phyloP scores from a whole-genome alignment of 176 grass and related monocot species.

The Avena sativa region DNA sequence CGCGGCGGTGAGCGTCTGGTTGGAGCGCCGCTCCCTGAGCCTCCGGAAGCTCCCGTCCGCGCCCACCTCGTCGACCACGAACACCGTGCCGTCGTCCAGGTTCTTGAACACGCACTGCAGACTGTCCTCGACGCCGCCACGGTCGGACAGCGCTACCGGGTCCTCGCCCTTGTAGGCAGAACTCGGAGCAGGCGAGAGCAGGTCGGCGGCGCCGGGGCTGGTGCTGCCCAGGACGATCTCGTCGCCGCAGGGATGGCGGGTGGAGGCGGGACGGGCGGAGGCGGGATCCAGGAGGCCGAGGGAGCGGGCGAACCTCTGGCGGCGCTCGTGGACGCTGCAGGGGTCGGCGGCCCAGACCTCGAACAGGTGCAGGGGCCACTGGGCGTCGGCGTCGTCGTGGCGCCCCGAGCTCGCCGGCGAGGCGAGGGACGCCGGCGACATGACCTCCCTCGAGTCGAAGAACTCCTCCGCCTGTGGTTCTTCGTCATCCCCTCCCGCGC shows the following conservation, averaged over 20 bases:
- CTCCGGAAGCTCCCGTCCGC: constrained; percentile 70
- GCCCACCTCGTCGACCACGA: constrained; percentile 66
- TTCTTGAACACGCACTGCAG: constrained; percentile 69
- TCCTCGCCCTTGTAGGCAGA: neutral
- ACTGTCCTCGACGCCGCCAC: constrained; percentile 20
- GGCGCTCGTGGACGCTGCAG: constrained; percentile 64
- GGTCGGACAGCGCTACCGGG: neutral
- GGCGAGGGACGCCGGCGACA: constrained; percentile 60
- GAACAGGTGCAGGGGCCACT: constrained; percentile 32
- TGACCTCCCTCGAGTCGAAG: constrained; percentile 79
- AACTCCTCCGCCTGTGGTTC: constrained; percentile 51
- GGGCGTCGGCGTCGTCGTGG: neutral
- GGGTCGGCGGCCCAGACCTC: constrained; percentile 66
- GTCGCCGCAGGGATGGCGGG: neutral
- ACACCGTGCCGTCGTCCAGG: constrained; percentile 79
- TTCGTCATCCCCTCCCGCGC: constrained; percentile 22
- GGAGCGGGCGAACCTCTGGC: constrained; percentile 57
- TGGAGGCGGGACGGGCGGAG: neutral
- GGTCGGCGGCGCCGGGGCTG: neutral
- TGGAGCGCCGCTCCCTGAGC: constrained; percentile 59
- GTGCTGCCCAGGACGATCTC: constrained; percentile 37
- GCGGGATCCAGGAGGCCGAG: constrained; percentile 57
- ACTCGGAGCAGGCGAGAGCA: neutral
- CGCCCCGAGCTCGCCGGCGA: constrained; percentile 50
- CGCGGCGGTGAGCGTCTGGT: constrained; percentile 53